Conservation (phyloP, 768 basidiomycete species). For the Boletellus emodensis region DNA sequence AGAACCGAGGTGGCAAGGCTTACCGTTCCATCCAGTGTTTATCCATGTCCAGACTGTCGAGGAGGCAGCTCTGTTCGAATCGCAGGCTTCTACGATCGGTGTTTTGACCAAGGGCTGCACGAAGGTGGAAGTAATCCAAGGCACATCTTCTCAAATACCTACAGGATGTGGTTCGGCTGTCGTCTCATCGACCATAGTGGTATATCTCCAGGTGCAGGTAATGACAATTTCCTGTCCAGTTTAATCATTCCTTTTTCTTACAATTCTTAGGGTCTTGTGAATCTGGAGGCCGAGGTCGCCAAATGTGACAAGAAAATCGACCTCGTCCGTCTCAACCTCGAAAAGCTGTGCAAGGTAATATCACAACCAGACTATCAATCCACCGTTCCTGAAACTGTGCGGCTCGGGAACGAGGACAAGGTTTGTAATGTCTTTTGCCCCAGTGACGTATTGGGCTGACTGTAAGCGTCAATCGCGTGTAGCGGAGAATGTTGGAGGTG, state of each 20-base stretch:
- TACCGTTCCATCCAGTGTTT: conserved; percentile 52
- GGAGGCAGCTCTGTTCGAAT: conserved; percentile 64
- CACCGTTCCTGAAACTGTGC: conserved; percentile 64
- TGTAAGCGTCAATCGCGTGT: not conserved
- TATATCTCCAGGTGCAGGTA: conserved; percentile 85
- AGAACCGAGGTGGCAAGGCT: not conserved
- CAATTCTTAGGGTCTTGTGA: conserved; percentile 71
- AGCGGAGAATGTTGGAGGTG: conserved; percentile 75
- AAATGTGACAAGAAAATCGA: conserved; percentile 91
- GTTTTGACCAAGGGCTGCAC: conserved; percentile 87
- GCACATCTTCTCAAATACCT: conserved; percentile 61
- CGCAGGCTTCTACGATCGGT: conserved; percentile 70
- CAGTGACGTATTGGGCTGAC: conserved; percentile 4
- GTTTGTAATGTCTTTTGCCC: conserved; percentile 37
- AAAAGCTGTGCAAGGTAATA: conserved; percentile 73
- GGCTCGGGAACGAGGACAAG: conserved; percentile 50
- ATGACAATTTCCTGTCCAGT: conserved; percentile 15
- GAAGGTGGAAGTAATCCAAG: conserved; percentile 61
- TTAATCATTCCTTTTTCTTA: not conserved
- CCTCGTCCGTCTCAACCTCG: conserved; percentile 57
- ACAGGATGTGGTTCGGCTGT: conserved; percentile 84
- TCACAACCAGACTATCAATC: conserved; percentile 72
- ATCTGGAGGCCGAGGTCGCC: conserved; percentile 80
- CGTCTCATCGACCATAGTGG: conserved; percentile 67
- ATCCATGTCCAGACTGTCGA: conserved; percentile 62